Conservation (phyloP, 1,284 basidiomycete species). For the Cystobasidium sp. region DNA sequence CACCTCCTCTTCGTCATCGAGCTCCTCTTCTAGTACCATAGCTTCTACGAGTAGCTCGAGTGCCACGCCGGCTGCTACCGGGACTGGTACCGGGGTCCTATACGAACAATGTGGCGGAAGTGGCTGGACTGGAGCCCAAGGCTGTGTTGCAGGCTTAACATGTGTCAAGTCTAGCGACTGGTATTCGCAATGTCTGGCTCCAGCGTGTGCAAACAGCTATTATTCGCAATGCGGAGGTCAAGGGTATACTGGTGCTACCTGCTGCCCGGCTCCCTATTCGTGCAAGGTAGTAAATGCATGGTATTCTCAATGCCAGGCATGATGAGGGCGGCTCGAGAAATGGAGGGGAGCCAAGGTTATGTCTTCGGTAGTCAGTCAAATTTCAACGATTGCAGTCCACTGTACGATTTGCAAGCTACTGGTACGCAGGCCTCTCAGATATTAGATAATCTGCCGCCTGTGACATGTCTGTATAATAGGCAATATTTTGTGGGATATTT, state of each 20-base stretch:
- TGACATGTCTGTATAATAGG: no score
- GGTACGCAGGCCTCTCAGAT: no score
- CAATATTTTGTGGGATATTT: no score
- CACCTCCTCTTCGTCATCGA: neutral
- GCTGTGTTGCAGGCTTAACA: constrained; percentile 6
- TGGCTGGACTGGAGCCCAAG: constrained; percentile 7
- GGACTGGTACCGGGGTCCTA: neutral
- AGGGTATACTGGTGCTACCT: constrained; percentile 18
- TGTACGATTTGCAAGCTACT: no score
- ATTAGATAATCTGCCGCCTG: no score
- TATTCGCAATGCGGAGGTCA: constrained; percentile 25
- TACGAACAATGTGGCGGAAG: constrained; percentile 28
- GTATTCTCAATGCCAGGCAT: constrained; percentile 49
- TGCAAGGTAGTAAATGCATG: constrained; percentile 51
- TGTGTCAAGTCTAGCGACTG: constrained; percentile 23
- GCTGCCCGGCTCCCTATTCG: constrained; percentile 43
- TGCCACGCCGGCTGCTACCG: neutral
- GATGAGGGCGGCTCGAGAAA: neutral
- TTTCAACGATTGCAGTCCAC: neutral
- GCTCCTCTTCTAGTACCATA: neutral
- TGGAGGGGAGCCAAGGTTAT: neutral
- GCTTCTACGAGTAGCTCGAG: neutral
- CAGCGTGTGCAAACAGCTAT: constrained; percentile 8
- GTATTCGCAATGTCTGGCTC: constrained; percentile 34
- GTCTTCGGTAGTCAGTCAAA: neutral